phyloP scores from a whole-genome alignment of 495 filamentous ascomycete species.

The Aspergillus baeticus region DNA sequence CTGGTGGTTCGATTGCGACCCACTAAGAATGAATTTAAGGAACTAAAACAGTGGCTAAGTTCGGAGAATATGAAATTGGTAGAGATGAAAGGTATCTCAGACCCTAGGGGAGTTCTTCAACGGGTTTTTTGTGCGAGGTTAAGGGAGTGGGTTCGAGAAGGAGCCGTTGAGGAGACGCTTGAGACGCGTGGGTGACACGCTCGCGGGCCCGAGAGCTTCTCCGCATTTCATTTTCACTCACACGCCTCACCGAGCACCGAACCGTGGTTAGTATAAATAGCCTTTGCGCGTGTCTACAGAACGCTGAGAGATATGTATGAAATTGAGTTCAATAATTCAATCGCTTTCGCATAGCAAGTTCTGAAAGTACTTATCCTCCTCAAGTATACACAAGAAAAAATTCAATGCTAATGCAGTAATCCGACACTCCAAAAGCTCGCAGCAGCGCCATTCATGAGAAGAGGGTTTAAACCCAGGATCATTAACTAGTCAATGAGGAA shows the following conservation, averaged over 20 bases:
- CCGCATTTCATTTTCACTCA: constrained; percentile 3
- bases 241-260: not conserved
- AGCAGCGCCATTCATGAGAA: not conserved
- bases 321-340: too few species aligned
- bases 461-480: too few species aligned
- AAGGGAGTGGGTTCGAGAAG: not conserved
- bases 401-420: not conserved
- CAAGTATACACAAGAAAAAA: not conserved
- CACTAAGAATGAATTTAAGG: too few species aligned
- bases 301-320: too few species aligned
- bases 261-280: too few species aligned
- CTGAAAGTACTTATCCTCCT: not conserved
- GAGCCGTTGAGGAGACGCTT: not conserved
- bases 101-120: not conserved
- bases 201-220: constrained; percentile 12
- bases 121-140: not conserved
- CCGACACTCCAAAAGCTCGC: not conserved
- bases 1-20: too few species aligned
- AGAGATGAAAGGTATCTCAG: too few species aligned
- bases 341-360: not conserved
- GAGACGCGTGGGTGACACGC: constrained; percentile 14
- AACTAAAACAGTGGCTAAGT: too few species aligned
- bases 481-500: too few species aligned
- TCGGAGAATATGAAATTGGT: too few species aligned
- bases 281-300: not conserved